A percentile compares a stretch with the other conserved stretches of the same genome.
phyloP scores from a whole-genome alignment of 176 grass and related monocot species.

The Oryza longistaminata region DNA sequence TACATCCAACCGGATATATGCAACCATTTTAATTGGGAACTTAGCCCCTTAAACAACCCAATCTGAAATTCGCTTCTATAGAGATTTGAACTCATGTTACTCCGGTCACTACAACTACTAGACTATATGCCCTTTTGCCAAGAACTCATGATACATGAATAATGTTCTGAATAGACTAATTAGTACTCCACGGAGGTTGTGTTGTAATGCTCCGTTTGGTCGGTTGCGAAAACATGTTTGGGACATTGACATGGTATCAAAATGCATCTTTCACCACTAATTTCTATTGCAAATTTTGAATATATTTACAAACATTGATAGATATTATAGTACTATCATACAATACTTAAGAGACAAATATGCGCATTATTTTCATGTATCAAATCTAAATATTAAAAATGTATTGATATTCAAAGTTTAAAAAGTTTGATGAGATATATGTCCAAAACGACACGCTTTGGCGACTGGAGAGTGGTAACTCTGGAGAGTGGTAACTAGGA shows the following conservation, averaged over 20 bases:
- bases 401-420: neutral
- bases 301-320: neutral
- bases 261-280: neutral
- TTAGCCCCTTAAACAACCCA: no score
- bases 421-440: neutral
- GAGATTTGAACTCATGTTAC: no score
- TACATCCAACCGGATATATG: no score
- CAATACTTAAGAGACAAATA: neutral
- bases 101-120: no score
- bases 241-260: neutral
- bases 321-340: neutral
- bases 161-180: neutral
- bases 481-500: neutral
- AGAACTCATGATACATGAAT: neutral
- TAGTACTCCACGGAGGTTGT: neutral
- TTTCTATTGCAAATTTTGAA: neutral
- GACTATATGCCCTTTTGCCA: no score
- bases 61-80: no score
- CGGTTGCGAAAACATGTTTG: neutral
- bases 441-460: neutral
- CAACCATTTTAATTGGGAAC: no score
- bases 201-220: neutral
- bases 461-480: neutral
- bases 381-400: neutral
- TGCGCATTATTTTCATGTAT: neutral